phyloP scores from a whole-genome alignment of 1,284 basidiomycete species.

The Phlebopus sp. region DNA sequence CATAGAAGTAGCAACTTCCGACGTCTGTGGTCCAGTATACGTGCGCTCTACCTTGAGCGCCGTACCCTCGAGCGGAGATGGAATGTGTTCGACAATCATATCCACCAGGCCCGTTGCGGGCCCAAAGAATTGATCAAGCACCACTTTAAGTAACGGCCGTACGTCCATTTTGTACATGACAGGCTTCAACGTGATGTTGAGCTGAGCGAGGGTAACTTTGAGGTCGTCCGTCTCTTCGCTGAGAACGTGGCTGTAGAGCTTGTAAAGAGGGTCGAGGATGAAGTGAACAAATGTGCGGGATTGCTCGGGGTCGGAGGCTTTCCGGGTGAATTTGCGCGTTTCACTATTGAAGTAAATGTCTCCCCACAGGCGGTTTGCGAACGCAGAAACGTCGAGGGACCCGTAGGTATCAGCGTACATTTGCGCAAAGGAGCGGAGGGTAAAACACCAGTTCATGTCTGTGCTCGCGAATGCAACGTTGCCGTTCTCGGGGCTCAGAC shows the following conservation, averaged over 20 bases:
- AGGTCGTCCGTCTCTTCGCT: slow-evolving; percentile 88
- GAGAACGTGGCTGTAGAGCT: slow-evolving; percentile 93
- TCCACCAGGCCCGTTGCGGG: slow-evolving; percentile 86
- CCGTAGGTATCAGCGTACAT: slow-evolving; percentile 96
- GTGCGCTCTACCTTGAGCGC: slow-evolving; percentile 76
- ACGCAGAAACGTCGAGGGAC: slow-evolving; percentile 63
- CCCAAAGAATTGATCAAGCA: slow-evolving; percentile 96
- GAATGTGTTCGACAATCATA: slow-evolving; percentile 87
- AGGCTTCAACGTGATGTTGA: slow-evolving; percentile 89
- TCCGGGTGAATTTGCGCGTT: slow-evolving; percentile 86
- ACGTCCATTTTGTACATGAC: slow-evolving; percentile 99
- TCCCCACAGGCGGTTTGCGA: slow-evolving; percentile 93
- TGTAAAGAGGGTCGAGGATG: slow-evolving; percentile 95
- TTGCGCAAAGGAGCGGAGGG: slow-evolving; percentile 89
- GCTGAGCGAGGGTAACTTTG: slow-evolving; percentile 73
- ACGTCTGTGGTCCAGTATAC: slow-evolving; percentile 84
- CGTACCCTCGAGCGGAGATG: slow-evolving; percentile 76
- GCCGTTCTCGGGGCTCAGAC: slow-evolving; percentile 91
- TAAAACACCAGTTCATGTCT: slow-evolving; percentile 98
- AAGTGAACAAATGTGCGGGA: slow-evolving; percentile 94
- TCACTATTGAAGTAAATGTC: slow-evolving; percentile 93
- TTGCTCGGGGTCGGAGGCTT: slow-evolving; percentile 77
- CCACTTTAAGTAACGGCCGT: slow-evolving; percentile 88
- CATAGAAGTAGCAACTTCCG: slow-evolving; percentile 78
- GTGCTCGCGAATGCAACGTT: slow-evolving; percentile 98